Evolutionary conservation across 371 early-diverging fungal genomes (phyloP).

Genomic region (Apophysomyces elegans): DNA sequence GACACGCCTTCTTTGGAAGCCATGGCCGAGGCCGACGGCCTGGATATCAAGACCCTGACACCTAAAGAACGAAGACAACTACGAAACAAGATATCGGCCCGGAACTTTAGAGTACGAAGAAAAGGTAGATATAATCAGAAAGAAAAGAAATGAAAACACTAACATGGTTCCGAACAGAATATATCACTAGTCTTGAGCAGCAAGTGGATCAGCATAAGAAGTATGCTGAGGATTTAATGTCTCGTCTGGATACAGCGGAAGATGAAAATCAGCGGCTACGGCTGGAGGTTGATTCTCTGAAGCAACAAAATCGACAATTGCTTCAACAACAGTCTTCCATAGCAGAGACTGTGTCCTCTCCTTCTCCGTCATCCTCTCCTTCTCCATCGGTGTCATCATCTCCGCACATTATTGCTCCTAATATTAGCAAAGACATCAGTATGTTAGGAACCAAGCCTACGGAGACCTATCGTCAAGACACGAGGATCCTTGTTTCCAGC

Average conservation of each 20-base stretch:
- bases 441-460: conserved; percentile 29
- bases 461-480: conserved; percentile 40
- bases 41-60: conserved; percentile 51
- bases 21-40: conserved; percentile 21
- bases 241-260: conserved; percentile 43
- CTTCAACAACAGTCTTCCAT: conserved; percentile 14
- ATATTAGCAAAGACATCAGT: conserved; percentile 36
- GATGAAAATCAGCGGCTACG: conserved; percentile 60
- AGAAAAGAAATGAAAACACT: neutral
- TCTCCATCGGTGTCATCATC: conserved; percentile 22
- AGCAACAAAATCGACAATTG: conserved; percentile 26
- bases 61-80: conserved; percentile 82
- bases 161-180: conserved; percentile 8
- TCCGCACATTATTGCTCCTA: conserved; percentile 26
- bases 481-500: conserved; percentile 33
- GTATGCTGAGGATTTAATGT: conserved; percentile 49
- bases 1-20: conserved; percentile 28
- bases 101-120: conserved; percentile 82
- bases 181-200: conserved; percentile 12
- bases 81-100: conserved; percentile 86
- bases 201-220: conserved; percentile 20
- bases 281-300: conserved; percentile 46
- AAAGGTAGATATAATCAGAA: conserved; percentile 59
- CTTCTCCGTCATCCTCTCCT: neutral
- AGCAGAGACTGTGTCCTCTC: neutral